Conservation (phyloP, 2,329 filamentous ascomycete genomes). For the Fusarium graminum region DNA sequence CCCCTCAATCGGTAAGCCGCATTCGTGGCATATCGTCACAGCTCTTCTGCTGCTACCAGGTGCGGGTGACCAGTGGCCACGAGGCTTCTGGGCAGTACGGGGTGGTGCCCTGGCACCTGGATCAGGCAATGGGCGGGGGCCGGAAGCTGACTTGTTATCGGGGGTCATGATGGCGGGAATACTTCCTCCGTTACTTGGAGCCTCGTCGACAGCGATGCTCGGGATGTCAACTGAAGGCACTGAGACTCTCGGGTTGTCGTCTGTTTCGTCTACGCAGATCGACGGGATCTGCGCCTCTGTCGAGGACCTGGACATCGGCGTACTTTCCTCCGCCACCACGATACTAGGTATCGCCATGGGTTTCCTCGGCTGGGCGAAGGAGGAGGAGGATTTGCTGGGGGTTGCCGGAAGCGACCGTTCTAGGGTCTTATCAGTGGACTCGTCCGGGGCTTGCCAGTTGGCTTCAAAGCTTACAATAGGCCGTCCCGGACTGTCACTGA, state of each 20-base stretch:
- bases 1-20: conserved; percentile 85
- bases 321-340: conserved; percentile 64
- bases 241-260: conserved; percentile 39
- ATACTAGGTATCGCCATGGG: conserved; percentile 66
- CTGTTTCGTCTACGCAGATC: conserved; percentile 53
- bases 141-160: conserved; percentile 52
- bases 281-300: conserved; percentile 52
- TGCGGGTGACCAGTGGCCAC: conserved; percentile 72
- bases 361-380: conserved; percentile 50
- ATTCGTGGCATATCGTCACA: conserved; percentile 86
- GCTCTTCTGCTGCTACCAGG: conserved; percentile 61
- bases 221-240: conserved; percentile 62
- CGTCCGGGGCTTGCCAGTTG: conserved; percentile 81
- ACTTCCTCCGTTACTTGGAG: conserved; percentile 47
- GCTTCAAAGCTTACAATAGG: conserved; percentile 98
- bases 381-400: conserved; percentile 43
- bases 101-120: conserved; percentile 56
- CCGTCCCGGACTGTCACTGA: conserved; percentile 89
- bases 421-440: conserved; percentile 75
- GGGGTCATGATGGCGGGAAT: conserved; percentile 64
- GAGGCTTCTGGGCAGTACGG: conserved; percentile 57
- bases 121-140: conserved; percentile 58
- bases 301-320: conserved; percentile 50
- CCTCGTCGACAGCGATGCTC: conserved; percentile 60
- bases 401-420: conserved; percentile 54